phyloP scores from a whole-genome alignment of 768 basidiomycete species.

The Amanita pseudoporphyria region DNA sequence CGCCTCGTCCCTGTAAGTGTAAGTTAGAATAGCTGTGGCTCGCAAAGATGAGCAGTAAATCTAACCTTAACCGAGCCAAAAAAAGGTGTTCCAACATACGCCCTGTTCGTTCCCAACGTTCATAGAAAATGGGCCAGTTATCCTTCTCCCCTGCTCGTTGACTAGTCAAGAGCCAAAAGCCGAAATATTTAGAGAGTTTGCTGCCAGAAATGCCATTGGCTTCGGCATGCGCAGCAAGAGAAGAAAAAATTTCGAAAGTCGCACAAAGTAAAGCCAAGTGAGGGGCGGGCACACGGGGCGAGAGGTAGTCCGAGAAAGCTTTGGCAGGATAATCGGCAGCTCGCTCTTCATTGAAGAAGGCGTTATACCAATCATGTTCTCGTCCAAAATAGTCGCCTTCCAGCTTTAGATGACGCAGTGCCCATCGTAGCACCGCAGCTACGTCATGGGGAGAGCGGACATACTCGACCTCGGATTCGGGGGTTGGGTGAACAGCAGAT shows the following conservation, averaged over 20 bases:
- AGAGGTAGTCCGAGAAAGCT: constrained; percentile 52
- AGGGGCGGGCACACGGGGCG: constrained; percentile 46
- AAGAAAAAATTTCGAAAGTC: constrained; percentile 54
- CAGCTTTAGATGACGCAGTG: constrained; percentile 60
- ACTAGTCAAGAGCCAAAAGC: constrained; percentile 59
- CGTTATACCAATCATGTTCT: constrained; percentile 56
- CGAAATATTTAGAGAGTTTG: constrained; percentile 64
- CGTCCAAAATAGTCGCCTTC: constrained; percentile 53
- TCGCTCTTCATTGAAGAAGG: constrained; percentile 54
- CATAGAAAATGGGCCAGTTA: constrained; percentile 59
- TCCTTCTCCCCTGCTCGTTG: constrained; percentile 39
- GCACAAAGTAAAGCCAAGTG: constrained; percentile 51
- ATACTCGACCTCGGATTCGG: constrained; percentile 56
- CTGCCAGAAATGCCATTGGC: constrained; percentile 67
- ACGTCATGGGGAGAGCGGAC: constrained; percentile 67
- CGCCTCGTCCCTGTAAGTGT: constrained; percentile 45
- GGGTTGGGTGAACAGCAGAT: constrained; percentile 35
- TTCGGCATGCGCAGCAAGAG: constrained; percentile 65
- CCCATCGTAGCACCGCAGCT: constrained; percentile 77
- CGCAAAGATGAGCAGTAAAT: neutral
- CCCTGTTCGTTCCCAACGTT: constrained; percentile 66
- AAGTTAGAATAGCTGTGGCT: neutral
- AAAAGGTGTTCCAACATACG: constrained; percentile 71
- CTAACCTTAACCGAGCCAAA: constrained; percentile 60
- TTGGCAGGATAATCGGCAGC: constrained; percentile 47